Conservation (phyloP, 768 basidiomycete species). For the Xerocomellus amylosporus region DNA sequence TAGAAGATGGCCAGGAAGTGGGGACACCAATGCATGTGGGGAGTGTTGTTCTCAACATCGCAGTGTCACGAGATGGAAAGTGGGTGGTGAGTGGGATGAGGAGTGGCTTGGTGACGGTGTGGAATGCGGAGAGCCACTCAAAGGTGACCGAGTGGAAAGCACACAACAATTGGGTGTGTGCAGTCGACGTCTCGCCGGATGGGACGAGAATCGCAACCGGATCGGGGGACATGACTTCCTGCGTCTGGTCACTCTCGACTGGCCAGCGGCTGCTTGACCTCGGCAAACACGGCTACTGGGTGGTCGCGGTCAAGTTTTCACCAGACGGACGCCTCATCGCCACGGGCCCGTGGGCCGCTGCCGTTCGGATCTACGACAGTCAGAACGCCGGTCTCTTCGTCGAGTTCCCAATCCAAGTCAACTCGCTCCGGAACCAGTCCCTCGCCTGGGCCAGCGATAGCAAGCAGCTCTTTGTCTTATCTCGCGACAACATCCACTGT, state of each 20-base stretch:
- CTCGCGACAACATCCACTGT: not conserved
- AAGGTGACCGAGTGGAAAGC: not conserved
- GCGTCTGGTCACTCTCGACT: not conserved
- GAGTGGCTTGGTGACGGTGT: not conserved
- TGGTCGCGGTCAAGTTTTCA: not conserved
- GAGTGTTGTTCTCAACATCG: not conserved
- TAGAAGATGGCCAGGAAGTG: not conserved
- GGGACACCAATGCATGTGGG: not conserved
- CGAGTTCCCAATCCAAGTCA: not conserved
- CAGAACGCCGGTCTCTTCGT: not conserved
- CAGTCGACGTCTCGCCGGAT: constrained; percentile 4
- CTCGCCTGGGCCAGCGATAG: not conserved
- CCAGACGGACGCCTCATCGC: not conserved
- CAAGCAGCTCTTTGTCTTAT: not conserved
- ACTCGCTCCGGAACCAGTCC: not conserved
- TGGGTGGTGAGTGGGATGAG: not conserved
- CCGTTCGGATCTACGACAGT: not conserved
- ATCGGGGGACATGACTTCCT: not conserved
- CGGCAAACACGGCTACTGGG: not conserved
- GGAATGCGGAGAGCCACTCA: not conserved
- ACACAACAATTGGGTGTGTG: not conserved
- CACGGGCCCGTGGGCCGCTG: not conserved
- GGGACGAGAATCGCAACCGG: not conserved
- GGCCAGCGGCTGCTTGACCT: not conserved
- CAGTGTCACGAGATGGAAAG: constrained; percentile 1